phyloP scores from a whole-genome alignment of 2,329 filamentous ascomycete species.

The Phyllosticta citriasiana region DNA sequence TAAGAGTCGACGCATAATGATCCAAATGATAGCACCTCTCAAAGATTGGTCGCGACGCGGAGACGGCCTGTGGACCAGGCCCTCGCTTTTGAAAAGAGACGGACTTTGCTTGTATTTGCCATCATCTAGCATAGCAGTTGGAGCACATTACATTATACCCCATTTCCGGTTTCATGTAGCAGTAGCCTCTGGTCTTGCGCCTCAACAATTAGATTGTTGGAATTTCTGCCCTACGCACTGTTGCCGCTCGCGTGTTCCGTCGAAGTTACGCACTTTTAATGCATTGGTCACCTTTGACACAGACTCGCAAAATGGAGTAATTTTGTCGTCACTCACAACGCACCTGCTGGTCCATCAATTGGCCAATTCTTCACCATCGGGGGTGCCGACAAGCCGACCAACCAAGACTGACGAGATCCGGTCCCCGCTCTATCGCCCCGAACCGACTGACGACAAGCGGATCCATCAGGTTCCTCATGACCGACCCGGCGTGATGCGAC shows the following conservation, averaged over 20 bases:
- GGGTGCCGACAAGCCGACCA: neutral
- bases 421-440: neutral
- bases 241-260: neutral
- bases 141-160: neutral
- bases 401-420: neutral
- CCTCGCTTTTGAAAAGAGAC: neutral
- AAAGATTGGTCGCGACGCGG: neutral
- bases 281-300: neutral
- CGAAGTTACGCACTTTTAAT: neutral
- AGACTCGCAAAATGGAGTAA: neutral
- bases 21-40: conserved; percentile 6
- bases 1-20: conserved; percentile 7
- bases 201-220: neutral
- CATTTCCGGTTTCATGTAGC: neutral
- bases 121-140: neutral
- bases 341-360: neutral
- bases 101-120: neutral
- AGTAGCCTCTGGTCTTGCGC: neutral
- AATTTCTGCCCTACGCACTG: neutral
- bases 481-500: neutral
- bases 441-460: neutral
- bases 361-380: neutral
- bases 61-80: neutral
- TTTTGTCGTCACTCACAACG: neutral
- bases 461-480: neutral